Evolutionary conservation across 768 basidiomycete genomes (phyloP).

Genomic region (Hortiboletus flavorubellus): DNA sequence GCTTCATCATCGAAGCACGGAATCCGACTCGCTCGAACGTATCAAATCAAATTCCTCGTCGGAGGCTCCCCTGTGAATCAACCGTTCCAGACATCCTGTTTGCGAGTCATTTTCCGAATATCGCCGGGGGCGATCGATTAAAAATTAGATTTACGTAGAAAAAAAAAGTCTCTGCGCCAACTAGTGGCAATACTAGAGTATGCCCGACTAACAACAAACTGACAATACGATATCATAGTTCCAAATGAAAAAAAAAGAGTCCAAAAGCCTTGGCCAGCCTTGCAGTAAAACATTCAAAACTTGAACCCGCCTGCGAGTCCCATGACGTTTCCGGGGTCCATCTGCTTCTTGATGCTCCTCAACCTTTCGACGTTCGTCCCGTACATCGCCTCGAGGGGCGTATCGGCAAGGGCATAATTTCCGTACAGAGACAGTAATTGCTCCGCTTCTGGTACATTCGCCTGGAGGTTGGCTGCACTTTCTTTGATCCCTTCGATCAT

Average conservation of each 20-base stretch:
- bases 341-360: constrained; percentile 36
- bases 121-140: not conserved
- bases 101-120: not conserved
- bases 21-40: not conserved
- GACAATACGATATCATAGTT: not conserved
- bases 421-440: constrained; percentile 44
- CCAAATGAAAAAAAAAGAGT: constrained; percentile 4
- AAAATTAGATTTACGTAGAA: not conserved
- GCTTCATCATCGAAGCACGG: constrained; percentile 3
- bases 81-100: not conserved
- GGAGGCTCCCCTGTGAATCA: not conserved
- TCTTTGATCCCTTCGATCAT: constrained; percentile 40
- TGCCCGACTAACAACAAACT: not conserved
- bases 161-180: not conserved
- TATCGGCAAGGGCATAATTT: constrained; percentile 58
- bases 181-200: not conserved
- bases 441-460: constrained; percentile 41
- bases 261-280: not conserved
- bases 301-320: constrained; percentile 66
- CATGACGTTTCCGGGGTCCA: constrained; percentile 64
- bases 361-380: constrained; percentile 45
- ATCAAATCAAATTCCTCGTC: not conserved
- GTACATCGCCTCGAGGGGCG: constrained; percentile 49
- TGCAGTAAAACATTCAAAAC: constrained; percentile 30
- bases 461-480: constrained; percentile 39